These are phyloP conservation scores for Leccinum sublutescens DNA, from an alignment of 768 basidiomycete species.

Conservation along the genomic window DNA sequence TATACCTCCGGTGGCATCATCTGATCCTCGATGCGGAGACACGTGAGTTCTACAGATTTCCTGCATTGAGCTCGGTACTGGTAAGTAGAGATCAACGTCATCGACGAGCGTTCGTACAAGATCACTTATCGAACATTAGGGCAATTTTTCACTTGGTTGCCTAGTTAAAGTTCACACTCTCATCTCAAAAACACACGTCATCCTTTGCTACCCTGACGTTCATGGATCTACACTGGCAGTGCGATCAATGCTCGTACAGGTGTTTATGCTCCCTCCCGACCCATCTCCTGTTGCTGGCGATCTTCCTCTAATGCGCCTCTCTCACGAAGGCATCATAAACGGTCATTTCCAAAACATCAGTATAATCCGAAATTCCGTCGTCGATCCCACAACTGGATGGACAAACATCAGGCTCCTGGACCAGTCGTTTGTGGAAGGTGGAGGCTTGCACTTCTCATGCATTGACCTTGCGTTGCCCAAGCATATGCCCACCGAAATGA, in stretches of 20 bases:
- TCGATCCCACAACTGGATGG: background rate
- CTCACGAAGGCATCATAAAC: background rate
- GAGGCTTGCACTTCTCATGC: background rate
- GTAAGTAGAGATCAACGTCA: background rate
- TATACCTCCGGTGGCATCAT: background rate
- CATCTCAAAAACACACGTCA: background rate
- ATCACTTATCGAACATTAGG: background rate
- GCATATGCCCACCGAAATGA: background rate
- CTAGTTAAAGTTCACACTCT: background rate
- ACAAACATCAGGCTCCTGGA: background rate
- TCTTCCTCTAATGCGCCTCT: slow-evolving; percentile 1
- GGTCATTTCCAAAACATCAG: background rate
- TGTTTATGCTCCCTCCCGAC: background rate
- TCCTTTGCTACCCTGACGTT: background rate
- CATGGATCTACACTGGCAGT: background rate
- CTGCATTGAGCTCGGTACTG: background rate
- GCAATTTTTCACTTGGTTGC: background rate
- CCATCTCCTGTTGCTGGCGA: too few species aligned
- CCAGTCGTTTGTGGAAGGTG: background rate
- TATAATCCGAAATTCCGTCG: slow-evolving; percentile 2
- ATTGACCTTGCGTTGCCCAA: background rate
- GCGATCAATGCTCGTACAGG: background rate
- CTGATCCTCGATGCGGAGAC: background rate
- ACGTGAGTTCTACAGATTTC: background rate
- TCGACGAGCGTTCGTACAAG: background rate